A percentile compares a stretch with the other conserved stretches of the same genome.
Conservation (phyloP, 352 stramenopile genomes). For the Hyphochytrium catenoides region DNA sequence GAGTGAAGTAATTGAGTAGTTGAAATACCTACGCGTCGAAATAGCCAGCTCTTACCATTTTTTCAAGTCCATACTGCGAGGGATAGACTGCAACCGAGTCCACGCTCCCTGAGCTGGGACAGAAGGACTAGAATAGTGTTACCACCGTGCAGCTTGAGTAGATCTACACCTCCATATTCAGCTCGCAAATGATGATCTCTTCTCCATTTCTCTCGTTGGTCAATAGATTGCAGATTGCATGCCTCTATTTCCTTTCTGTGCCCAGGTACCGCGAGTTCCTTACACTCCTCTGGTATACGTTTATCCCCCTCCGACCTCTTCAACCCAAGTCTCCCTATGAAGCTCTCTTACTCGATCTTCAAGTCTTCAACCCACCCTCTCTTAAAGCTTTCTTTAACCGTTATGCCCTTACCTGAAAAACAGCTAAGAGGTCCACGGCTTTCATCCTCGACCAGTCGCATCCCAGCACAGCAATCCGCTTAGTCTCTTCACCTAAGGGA, state of each 20-base stretch:
- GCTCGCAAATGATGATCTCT: conserved; percentile 1
- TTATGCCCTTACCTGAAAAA: conserved; percentile 55
- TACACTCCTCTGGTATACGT: no score
- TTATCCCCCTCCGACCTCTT: no score
- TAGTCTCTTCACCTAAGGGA: conserved; percentile 50
- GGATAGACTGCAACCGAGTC: conserved; percentile 82
- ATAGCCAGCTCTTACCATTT: conserved; percentile 36
- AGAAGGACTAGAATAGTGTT: conserved; percentile 78
- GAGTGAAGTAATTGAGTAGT: no score
- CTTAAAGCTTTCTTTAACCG: no score
- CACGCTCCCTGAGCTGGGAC: conserved; percentile 57
- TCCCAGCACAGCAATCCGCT: conserved; percentile 76
- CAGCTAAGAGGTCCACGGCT: conserved; percentile 80
- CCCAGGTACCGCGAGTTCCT: no score
- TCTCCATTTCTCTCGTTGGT: not conserved
- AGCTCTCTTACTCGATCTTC: no score
- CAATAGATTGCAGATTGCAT: conserved; percentile 1
- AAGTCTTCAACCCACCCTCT: no score
- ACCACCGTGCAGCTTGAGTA: no score
- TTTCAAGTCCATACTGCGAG: conserved; percentile 81
- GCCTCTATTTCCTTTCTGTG: no score
- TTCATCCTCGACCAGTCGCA: conserved; percentile 88
- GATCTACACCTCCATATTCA: no score
- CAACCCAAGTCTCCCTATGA: no score
- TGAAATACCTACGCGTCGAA: not conserved